Conservation (phyloP, 73 alveolate genomes). For the Uronychia binucleata region DNA sequence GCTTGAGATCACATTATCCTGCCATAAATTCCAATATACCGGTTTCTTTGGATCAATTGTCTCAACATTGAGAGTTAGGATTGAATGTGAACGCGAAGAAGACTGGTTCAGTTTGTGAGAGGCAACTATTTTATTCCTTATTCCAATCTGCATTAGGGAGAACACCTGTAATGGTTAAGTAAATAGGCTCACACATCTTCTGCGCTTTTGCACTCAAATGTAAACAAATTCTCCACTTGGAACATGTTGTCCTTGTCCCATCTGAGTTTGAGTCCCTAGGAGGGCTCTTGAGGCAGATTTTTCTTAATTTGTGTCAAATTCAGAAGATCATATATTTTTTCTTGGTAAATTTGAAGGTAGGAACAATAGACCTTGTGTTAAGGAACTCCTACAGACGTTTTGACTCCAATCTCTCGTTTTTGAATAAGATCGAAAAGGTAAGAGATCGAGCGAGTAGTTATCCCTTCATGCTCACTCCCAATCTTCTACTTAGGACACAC, state of each 20-base stretch:
- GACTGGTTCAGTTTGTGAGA: conserved; percentile 72
- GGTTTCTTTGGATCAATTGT: conserved; percentile 70
- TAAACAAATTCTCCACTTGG: conserved; percentile 71
- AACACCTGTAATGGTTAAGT: conserved; percentile 26
- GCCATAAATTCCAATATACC: background rate
- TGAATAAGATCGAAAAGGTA: conserved; percentile 31
- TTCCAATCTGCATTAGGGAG: conserved; percentile 67
- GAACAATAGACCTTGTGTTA: conserved; percentile 67
- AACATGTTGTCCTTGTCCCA: conserved; percentile 71
- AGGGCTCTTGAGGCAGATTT: conserved; percentile 20
- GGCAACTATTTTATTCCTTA: conserved; percentile 71
- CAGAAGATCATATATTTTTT: conserved; percentile 84
- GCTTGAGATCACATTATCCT: conserved; percentile 74
- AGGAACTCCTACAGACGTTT: conserved; percentile 8
- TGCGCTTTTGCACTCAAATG: conserved; percentile 67
- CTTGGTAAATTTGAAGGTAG: conserved; percentile 83
- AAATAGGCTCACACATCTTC: conserved; percentile 21
- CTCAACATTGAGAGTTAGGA: conserved; percentile 82
- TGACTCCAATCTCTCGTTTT: conserved; percentile 15
- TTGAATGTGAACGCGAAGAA: conserved; percentile 74
- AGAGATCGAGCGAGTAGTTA: conserved; percentile 42
- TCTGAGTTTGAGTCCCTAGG: conserved; percentile 60
- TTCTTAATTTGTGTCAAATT: conserved; percentile 34
- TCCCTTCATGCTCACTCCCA: conserved; percentile 41
- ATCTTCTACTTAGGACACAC: no score